These are phyloP conservation scores for Colletotrichum nymphaeae DNA, from an alignment of 2,329 filamentous ascomycete genomes.

Conservation along the genomic window DNA sequence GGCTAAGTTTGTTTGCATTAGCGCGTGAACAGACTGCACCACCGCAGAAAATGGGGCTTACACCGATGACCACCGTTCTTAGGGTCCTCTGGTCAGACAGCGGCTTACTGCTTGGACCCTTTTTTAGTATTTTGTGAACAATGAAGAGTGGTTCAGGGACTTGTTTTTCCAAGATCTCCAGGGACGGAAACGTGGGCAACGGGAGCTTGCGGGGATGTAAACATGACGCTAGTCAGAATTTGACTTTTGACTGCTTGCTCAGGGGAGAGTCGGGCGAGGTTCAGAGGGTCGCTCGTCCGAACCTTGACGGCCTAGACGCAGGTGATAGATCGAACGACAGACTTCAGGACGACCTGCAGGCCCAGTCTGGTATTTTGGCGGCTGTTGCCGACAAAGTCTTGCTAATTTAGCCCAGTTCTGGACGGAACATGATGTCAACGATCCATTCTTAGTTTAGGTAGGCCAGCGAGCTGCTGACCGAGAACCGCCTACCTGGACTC, in stretches of 20 bases:
- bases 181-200: constrained; percentile 7
- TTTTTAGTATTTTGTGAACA: neutral
- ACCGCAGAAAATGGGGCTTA: neutral
- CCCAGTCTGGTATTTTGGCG: neutral
- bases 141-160: neutral
- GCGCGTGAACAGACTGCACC: neutral
- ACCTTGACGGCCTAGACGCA: neutral
- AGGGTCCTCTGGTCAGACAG: neutral
- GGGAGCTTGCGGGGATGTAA: neutral
- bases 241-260: neutral
- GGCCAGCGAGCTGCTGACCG: no score
- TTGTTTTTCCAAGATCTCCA: neutral
- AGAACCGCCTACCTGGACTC: no score
- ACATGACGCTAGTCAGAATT: neutral
- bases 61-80: neutral
- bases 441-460: neutral
- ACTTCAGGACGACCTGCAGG: neutral
- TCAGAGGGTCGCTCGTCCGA: neutral
- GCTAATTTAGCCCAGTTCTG: neutral
- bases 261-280: neutral
- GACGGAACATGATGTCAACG: neutral
- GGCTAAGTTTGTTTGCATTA: constrained; percentile 2
- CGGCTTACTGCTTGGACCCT: constrained; percentile 4
- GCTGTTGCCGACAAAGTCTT: neutral
- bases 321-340: neutral